Base-by-base conservation (phyloP, 805 yeast genomes). In the Candida sanyiensis region DNA sequence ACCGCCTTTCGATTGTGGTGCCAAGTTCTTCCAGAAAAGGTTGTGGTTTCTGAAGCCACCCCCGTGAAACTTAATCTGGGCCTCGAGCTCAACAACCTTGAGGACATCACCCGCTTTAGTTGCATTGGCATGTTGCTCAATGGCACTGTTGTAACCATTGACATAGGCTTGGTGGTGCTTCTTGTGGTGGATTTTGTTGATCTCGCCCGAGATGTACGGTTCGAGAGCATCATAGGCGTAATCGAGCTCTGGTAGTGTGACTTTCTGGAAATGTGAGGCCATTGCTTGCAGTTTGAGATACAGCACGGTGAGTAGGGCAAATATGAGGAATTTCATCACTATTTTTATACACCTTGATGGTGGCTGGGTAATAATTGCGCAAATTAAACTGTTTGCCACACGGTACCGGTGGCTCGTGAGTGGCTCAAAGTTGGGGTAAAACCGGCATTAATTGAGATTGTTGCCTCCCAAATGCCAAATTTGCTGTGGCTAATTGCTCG, bases 101-200 rank as follows among this genome's bases (percentile, higher is more conserved):
- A 73, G 66, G 45, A 70, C 69, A 45, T 81, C 83, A 47, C 79
- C 74, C 39, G 67, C 66, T 29, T 64, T 63, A 45, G 73, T 56
- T 34, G 94, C 87, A 51, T 75, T 82, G 12, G 74, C 73, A 38
- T 76, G 69, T 64, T 84, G 79, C 63, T 83, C 94, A 48, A 73
- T 61, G 19, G 90, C 86, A 22, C 77, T 63, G 67, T 87, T 87
- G 69, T 75, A 84, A 33, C 90, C 88, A 58, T 73, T 83, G 50
- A 85, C 95, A 56, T 87, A 87, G 24, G 95, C 83, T 65, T 85
- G 93, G 63, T 87, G 95, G 66, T 87, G 96, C 70, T 87, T 87
- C 48, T 79, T 71, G 73, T 87, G 83, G 67, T 87, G 96, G 39
- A 79, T 49, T 62, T 83, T 93, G 64, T 84, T 87, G 67, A 87